phyloP scores from a whole-genome alignment of 2,329 filamentous ascomycete species.

The Colletotrichum lupini region DNA sequence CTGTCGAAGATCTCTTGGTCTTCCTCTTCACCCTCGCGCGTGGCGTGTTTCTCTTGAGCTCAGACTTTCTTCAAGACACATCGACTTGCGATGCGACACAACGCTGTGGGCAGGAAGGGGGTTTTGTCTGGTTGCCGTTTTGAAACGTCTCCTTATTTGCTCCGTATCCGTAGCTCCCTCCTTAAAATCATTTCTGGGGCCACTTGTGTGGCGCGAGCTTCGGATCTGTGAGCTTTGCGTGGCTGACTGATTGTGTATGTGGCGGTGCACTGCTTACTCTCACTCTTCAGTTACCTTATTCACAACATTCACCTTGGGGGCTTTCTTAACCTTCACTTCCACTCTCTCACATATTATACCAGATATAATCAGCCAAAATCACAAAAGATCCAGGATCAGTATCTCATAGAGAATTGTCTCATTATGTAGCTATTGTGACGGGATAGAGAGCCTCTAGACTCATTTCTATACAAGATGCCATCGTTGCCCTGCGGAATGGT shows the following conservation, averaged over 20 bases:
- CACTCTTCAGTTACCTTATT: too few relatives aligned
- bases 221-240: neutral
- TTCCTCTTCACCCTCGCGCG: neutral
- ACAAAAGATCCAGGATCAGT: neutral
- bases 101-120: conserved; percentile 25
- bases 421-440: conserved; percentile 14
- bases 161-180: conserved; percentile 4
- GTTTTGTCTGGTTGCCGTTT: conserved; percentile 21
- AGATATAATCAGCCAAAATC: neutral
- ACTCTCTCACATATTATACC: neutral
- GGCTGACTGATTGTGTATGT: conserved; percentile 1
- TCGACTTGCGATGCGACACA: conserved; percentile 20
- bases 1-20: conserved; percentile 21
- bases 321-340: neutral
- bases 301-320: too few relatives aligned
- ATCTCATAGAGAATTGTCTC: neutral
- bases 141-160: conserved; percentile 35
- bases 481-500: conserved; percentile 37
- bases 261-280: conserved; percentile 1
- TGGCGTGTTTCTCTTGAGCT: neutral
- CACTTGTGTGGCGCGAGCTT: conserved; percentile 1
- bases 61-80: conserved; percentile 8
- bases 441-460: conserved; percentile 18
- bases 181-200: conserved; percentile 14
- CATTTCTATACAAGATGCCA: conserved; percentile 36